A percentile compares a stretch with the other conserved stretches of the same genome.
Conservation (phyloP, 306 rosid genomes). For the Trichosanthes truncata region DNA sequence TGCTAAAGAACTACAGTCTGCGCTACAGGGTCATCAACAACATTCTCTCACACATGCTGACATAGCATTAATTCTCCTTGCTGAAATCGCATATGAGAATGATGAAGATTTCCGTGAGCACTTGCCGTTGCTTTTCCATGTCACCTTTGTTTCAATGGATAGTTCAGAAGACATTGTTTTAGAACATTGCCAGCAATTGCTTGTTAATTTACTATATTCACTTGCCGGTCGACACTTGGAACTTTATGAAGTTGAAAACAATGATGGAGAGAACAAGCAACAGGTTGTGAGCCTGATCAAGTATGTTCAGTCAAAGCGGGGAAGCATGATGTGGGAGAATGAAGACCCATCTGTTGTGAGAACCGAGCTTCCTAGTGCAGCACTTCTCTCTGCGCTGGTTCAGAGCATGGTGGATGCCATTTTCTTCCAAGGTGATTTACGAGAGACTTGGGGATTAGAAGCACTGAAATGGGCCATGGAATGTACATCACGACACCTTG, state of each 20-base stretch:
- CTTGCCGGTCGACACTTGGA: slow-evolving; percentile 98
- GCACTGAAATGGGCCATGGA: slow-evolving; percentile 99
- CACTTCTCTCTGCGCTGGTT: slow-evolving; percentile 92
- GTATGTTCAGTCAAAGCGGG: slow-evolving; percentile 97
- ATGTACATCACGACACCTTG: slow-evolving; percentile 97
- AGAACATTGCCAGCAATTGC: slow-evolving; percentile 98
- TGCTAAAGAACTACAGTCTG: slow-evolving; percentile 97
- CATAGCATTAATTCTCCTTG: slow-evolving; percentile 94
- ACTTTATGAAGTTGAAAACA: slow-evolving; percentile 93
- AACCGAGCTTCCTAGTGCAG: slow-evolving; percentile 98
- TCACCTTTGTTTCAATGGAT: slow-evolving; percentile 97
- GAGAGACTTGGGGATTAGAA: slow-evolving; percentile 98
- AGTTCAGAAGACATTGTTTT: slow-evolving; percentile 98
- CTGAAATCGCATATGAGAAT: slow-evolving; percentile 97
- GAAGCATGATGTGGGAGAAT: slow-evolving; percentile 99
- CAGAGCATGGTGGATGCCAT: slow-evolving; percentile 99
- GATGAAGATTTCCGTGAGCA: slow-evolving; percentile 99
- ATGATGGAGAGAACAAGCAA: slow-evolving; percentile 97
- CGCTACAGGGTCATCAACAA: slow-evolving; percentile 98
- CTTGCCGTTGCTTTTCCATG: slow-evolving; percentile 92
- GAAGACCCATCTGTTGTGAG: slow-evolving; percentile 93
- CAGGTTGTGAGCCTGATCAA: slow-evolving; percentile 98
- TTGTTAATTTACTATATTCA: slow-evolving; percentile 89
- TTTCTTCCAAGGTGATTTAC: slow-evolving; percentile 98
- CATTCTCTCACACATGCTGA: slow-evolving; percentile 97